A percentile compares a stretch with the other conserved stretches of the same genome.
Conservation (phyloP, 495 filamentous ascomycete genomes). For the Viridothelium virens region DNA sequence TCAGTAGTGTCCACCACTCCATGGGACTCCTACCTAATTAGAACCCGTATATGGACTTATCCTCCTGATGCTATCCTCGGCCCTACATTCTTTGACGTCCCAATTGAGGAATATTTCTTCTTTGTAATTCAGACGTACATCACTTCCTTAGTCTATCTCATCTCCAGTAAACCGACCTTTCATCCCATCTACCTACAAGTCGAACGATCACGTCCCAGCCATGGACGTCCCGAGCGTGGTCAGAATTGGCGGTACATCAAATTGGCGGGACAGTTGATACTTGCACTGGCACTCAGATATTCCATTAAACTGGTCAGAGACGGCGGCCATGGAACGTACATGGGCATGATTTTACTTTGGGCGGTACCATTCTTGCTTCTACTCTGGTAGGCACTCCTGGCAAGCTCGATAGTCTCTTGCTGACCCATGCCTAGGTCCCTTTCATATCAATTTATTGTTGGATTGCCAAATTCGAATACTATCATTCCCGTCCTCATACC, state of each 20-base stretch:
- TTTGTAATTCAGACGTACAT: conserved; percentile 69
- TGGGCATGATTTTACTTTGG: conserved; percentile 62
- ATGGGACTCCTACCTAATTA: conserved; percentile 65
- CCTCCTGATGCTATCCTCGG: conserved; percentile 52
- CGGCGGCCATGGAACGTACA: conserved; percentile 47
- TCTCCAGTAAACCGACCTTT: conserved; percentile 55
- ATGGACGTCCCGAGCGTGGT: conserved; percentile 17
- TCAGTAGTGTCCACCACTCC: conserved; percentile 56
- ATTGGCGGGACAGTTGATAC: conserved; percentile 38
- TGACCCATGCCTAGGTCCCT: conserved; percentile 33
- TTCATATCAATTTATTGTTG: conserved; percentile 51
- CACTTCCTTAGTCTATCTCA: conserved; percentile 55
- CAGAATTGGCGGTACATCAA: conserved; percentile 29
- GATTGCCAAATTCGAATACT: conserved; percentile 46
- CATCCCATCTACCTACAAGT: conserved; percentile 46
- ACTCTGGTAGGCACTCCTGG: conserved; percentile 43
- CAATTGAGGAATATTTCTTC: conserved; percentile 63
- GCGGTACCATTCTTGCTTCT: conserved; percentile 53
- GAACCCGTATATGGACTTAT: conserved; percentile 58
- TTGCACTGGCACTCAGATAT: conserved; percentile 34
- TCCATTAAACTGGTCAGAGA: conserved; percentile 38
- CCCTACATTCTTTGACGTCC: conserved; percentile 49
- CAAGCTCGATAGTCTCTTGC: background rate
- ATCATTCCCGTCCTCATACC: conserved; percentile 50
- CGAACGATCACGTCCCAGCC: conserved; percentile 15